A percentile compares a stretch with the other conserved stretches of the same genome.
phyloP scores from a whole-genome alignment of 768 basidiomycete genomes.

The Termitomyces heimii region DNA sequence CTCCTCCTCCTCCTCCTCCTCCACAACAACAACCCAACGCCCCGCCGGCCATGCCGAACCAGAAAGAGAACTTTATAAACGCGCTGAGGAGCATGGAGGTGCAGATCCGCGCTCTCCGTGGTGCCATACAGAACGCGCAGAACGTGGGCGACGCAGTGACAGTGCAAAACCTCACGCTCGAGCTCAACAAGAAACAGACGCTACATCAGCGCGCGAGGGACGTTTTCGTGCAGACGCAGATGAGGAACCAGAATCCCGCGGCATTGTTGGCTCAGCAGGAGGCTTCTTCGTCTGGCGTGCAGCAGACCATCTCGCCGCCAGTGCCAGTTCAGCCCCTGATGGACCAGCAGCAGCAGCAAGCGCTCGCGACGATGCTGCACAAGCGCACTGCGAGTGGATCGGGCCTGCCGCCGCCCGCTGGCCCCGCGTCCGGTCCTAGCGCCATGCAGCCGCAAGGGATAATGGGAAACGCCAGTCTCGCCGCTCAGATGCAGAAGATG shows the following conservation, averaged over 20 bases:
- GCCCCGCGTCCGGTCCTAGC: neutral
- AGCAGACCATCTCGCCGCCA: neutral
- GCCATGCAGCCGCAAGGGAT: slow-evolving; percentile 2
- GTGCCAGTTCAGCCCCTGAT: slow-evolving; percentile 3
- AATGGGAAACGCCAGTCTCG: slow-evolving; percentile 14
- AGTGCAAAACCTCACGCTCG: slow-evolving; percentile 8
- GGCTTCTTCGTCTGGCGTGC: neutral
- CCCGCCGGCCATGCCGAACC: too few species aligned
- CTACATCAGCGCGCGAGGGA: slow-evolving; percentile 8
- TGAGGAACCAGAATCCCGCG: neutral
- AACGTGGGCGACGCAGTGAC: slow-evolving; percentile 1
- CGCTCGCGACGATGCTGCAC: slow-evolving; percentile 16
- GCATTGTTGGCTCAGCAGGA: neutral
- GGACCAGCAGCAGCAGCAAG: slow-evolving; percentile 22
- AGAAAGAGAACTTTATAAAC: neutral
- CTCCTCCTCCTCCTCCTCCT: too few species aligned
- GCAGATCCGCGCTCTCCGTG: slow-evolving; percentile 2
- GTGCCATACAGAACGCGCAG: slow-evolving; percentile 6
- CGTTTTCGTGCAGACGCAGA: slow-evolving; percentile 6
- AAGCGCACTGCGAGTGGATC: slow-evolving; percentile 13
- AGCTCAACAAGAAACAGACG: slow-evolving; percentile 7
- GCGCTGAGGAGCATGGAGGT: neutral
- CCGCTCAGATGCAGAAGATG: slow-evolving; percentile 43
- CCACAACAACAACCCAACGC: neutral
- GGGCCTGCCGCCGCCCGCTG: neutral